Conservation (phyloP, 2,329 filamentous ascomycete species). For the Westerdykella sp. region DNA sequence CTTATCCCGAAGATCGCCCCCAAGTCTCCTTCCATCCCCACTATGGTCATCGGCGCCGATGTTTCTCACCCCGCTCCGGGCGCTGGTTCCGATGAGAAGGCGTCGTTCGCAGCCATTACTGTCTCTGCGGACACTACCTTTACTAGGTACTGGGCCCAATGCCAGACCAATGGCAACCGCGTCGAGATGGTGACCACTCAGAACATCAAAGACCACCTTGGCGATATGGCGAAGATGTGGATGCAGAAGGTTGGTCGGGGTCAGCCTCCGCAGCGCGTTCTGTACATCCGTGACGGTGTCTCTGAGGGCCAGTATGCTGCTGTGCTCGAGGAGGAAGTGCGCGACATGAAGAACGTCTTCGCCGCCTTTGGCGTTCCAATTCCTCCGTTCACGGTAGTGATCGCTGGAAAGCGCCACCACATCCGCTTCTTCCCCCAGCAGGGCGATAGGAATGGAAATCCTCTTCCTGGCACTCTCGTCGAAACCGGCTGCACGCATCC, state of each 20-base stretch:
- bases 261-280: conserved; percentile 63
- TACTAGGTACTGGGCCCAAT: conserved; percentile 70
- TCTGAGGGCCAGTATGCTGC: conserved; percentile 78
- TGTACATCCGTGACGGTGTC: conserved; percentile 92
- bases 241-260: conserved; percentile 48
- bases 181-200: conserved; percentile 67
- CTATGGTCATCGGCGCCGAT: conserved; percentile 85
- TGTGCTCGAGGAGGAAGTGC: conserved; percentile 73
- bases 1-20: conserved; percentile 25
- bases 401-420: conserved; percentile 91
- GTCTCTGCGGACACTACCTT: conserved; percentile 67
- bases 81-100: conserved; percentile 38
- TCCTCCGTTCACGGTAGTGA: conserved; percentile 74
- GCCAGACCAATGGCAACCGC: conserved; percentile 76
- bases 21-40: conserved; percentile 34
- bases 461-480: conserved; percentile 78
- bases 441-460: conserved; percentile 71
- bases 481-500: conserved; percentile 88
- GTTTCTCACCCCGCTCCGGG: conserved; percentile 76
- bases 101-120: conserved; percentile 80
- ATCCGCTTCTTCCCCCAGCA: conserved; percentile 80
- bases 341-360: conserved; percentile 60
- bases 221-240: conserved; percentile 61
- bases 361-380: conserved; percentile 31
- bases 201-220: conserved; percentile 63